These are phyloP conservation scores for Silene coronaria DNA, from an alignment of 179 eudicot genomes.

Conservation along the genomic window DNA sequence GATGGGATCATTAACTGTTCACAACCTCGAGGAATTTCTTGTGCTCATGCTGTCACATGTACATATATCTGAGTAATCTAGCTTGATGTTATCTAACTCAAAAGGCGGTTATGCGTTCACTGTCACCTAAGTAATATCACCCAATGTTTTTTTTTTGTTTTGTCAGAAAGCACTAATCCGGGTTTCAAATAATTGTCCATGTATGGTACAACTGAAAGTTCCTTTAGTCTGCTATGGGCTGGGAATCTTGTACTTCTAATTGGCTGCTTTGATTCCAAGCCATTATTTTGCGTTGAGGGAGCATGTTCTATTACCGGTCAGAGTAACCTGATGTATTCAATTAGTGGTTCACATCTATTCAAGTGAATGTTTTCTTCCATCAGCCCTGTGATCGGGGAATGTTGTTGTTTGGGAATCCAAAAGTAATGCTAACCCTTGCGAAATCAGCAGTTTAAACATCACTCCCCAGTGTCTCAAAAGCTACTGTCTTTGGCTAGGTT, in stretches of 20 bases:
- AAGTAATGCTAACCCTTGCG: not conserved
- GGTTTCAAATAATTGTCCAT: not conserved
- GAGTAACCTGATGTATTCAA: not conserved
- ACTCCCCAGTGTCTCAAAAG: not conserved
- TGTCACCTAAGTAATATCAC: not conserved
- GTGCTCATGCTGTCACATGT: not conserved
- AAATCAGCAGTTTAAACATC: not conserved
- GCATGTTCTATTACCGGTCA: not conserved
- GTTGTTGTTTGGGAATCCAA: constrained; percentile 4
- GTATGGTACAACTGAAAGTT: not conserved
- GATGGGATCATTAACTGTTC: not conserved
- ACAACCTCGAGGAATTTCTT: not conserved
- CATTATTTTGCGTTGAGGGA: not conserved
- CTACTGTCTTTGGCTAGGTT: not conserved
- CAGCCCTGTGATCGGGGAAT: not conserved
- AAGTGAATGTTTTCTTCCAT: not conserved
- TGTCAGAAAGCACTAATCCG: not conserved
- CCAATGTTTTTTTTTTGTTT: no score
- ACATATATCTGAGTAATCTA: not conserved
- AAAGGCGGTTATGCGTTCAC: not conserved
- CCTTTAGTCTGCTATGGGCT: not conserved
- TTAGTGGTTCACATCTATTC: not conserved
- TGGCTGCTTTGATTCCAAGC: not conserved
- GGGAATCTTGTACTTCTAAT: not conserved
- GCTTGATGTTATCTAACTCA: not conserved